phyloP scores from a whole-genome alignment of 495 filamentous ascomycete species.

The Annulohypoxylon maeteangense region DNA sequence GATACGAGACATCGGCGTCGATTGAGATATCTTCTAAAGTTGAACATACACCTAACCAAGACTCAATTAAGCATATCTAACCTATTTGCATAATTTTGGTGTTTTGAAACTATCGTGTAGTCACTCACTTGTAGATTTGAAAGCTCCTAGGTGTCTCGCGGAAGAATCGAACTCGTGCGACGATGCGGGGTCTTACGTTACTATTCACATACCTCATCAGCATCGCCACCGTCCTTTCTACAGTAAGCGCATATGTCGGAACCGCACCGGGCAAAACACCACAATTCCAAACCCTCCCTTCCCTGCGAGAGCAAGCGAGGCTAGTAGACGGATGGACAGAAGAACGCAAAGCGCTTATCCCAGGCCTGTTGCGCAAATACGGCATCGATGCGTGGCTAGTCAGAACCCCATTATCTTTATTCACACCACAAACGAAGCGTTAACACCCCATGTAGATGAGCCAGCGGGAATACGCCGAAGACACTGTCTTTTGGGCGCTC shows the following conservation, averaged over 20 bases:
- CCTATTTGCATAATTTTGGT: neutral
- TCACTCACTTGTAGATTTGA: neutral
- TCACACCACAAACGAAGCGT: neutral
- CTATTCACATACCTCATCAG: conserved; percentile 19
- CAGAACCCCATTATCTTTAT: conserved; percentile 2
- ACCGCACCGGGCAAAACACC: conserved; percentile 43
- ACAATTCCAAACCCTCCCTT: conserved; percentile 50
- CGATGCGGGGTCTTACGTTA: conserved; percentile 38
- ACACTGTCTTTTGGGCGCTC: conserved; percentile 61
- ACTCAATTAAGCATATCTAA: neutral
- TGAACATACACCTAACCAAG: neutral
- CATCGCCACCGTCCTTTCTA: conserved; percentile 20
- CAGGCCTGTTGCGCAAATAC: conserved; percentile 54
- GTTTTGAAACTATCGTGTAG: neutral
- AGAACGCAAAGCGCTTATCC: conserved; percentile 52
- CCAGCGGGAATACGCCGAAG: conserved; percentile 61
- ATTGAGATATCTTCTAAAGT: neutral
- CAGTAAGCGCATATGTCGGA: conserved; percentile 8
- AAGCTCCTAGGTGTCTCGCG: neutral
- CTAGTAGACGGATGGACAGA: conserved; percentile 56
- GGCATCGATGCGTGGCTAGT: conserved; percentile 61
- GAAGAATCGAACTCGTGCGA: neutral
- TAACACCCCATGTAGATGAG: conserved; percentile 49
- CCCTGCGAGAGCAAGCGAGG: conserved; percentile 54
- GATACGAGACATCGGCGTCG: conserved; percentile 1